phyloP scores from a whole-genome alignment of 805 yeast genomes.

The Wickerhamomyces ciferrii region DNA sequence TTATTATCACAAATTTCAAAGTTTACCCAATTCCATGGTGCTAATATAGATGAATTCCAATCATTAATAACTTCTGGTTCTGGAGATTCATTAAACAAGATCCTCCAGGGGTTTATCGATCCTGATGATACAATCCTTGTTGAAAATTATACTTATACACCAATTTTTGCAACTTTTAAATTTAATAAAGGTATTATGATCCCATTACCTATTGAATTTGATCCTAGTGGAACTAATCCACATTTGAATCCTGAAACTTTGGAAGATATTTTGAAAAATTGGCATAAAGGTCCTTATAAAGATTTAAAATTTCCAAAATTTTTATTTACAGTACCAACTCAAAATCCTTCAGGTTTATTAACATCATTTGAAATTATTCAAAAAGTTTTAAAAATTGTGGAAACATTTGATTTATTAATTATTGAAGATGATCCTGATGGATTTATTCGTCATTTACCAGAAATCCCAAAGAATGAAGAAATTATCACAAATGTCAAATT shows the following conservation, averaged over 20 bases:
- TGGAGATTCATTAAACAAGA: slow-evolving; percentile 48
- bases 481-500: slow-evolving; percentile 23
- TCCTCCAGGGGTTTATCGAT: slow-evolving; percentile 41
- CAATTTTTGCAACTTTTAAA: slow-evolving; percentile 39
- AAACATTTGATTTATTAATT: slow-evolving; percentile 48
- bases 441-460: slow-evolving; percentile 41
- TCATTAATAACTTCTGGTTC: slow-evolving; percentile 44
- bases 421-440: slow-evolving; percentile 73
- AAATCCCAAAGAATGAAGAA: no score
- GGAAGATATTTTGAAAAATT: slow-evolving; percentile 42
- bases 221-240: slow-evolving; percentile 20
- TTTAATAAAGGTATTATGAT: slow-evolving; percentile 40
- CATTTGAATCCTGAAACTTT: slow-evolving; percentile 46
- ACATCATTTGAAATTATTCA: slow-evolving; percentile 42
- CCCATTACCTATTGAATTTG: slow-evolving; percentile 41
- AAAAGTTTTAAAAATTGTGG: slow-evolving; percentile 45
- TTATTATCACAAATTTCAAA: slow-evolving; percentile 54
- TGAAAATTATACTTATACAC: slow-evolving; percentile 66
- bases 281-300: slow-evolving; percentile 35
- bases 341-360: slow-evolving; percentile 61
- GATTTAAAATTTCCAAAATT: slow-evolving; percentile 44
- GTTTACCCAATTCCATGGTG: slow-evolving; percentile 35
- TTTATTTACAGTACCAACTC: slow-evolving; percentile 61
- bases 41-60: slow-evolving; percentile 39
- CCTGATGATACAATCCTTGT: slow-evolving; percentile 51